These are phyloP conservation scores for Thyridium curvatum DNA, from an alignment of 2,329 filamentous ascomycete genomes.

Conservation along the genomic window DNA sequence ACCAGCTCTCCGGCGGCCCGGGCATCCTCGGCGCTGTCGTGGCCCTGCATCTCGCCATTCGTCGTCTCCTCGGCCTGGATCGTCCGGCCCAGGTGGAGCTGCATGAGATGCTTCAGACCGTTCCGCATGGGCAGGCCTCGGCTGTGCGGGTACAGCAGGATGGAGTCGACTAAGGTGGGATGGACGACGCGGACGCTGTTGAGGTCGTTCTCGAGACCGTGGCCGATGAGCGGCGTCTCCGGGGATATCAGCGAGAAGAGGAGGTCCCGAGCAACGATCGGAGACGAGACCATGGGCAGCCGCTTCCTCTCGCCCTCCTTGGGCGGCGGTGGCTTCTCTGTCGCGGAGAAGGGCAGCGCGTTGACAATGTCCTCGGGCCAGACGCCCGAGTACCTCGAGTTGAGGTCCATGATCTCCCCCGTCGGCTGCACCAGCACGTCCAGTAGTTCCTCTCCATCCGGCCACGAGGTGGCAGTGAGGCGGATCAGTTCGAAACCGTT, in stretches of 20 bases:
- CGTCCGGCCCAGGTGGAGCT: conserved; percentile 60
- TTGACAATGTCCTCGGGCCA: conserved; percentile 68
- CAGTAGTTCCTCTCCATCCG: conserved; percentile 64
- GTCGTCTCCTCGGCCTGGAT: conserved; percentile 66
- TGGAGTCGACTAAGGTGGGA: conserved; percentile 12
- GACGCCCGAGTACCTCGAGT: conserved; percentile 87
- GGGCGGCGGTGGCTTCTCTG: conserved; percentile 11
- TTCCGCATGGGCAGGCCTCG: conserved; percentile 71
- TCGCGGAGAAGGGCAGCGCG: conserved; percentile 50
- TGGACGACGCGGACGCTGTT: conserved; percentile 47
- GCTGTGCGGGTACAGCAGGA: conserved; percentile 66
- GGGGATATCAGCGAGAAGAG: conserved; percentile 72
- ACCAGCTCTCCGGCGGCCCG: conserved; percentile 84
- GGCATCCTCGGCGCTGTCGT: conserved; percentile 91
- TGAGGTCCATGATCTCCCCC: conserved; percentile 31
- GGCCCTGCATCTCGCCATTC: conserved; percentile 48
- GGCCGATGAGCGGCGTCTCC: conserved; percentile 78
- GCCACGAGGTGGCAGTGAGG: conserved; percentile 85
- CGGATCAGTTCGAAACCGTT: conserved; percentile 84
- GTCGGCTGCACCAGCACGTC: conserved; percentile 49
- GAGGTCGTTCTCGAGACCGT: conserved; percentile 92
- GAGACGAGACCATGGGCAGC: conserved; percentile 71
- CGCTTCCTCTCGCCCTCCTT: conserved; percentile 23
- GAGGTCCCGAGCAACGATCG: conserved; percentile 65
- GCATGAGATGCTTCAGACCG: conserved; percentile 69